Evolutionary conservation across 2,329 filamentous ascomycete species (phyloP).

Genomic region (Cercospora nicotianae): DNA sequence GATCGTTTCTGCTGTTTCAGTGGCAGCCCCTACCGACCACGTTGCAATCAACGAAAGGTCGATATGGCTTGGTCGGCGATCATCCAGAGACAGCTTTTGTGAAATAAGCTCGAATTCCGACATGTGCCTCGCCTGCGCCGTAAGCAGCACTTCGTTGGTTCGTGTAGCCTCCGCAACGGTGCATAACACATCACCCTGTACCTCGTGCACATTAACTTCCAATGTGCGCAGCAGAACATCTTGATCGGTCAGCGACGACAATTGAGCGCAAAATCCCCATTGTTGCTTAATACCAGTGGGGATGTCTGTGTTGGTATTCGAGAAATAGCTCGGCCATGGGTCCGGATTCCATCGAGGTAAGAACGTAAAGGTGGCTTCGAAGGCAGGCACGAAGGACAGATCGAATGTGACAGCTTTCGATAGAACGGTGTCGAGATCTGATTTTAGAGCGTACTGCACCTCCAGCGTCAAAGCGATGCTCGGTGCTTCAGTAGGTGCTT

Average conservation of each 20-base stretch:
- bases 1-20: conserved; percentile 55
- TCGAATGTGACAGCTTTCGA: conserved; percentile 69
- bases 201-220: conserved; percentile 60
- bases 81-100: conserved; percentile 77
- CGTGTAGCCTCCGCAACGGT: conserved; percentile 29
- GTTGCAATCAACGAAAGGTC: conserved; percentile 73
- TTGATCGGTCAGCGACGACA: conserved; percentile 74
- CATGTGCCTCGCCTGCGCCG: conserved; percentile 17
- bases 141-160: conserved; percentile 20
- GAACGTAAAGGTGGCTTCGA: conserved; percentile 89
- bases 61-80: conserved; percentile 71
- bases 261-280: conserved; percentile 72
- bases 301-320: conserved; percentile 41
- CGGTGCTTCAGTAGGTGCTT: conserved; percentile 47
- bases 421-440: conserved; percentile 78
- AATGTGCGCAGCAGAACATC: conserved; percentile 63
- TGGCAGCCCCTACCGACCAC: conserved; percentile 64
- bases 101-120: conserved; percentile 56
- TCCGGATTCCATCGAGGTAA: conserved; percentile 73
- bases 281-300: conserved; percentile 69
- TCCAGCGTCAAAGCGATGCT: conserved; percentile 70
- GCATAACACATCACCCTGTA: conserved; percentile 64
- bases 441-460: conserved; percentile 73
- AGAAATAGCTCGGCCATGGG: conserved; percentile 86
- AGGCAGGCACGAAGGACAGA: conserved; percentile 75